Evolutionary conservation across 768 basidiomycete genomes (phyloP).

Genomic region (Leccinum obscurum): DNA sequence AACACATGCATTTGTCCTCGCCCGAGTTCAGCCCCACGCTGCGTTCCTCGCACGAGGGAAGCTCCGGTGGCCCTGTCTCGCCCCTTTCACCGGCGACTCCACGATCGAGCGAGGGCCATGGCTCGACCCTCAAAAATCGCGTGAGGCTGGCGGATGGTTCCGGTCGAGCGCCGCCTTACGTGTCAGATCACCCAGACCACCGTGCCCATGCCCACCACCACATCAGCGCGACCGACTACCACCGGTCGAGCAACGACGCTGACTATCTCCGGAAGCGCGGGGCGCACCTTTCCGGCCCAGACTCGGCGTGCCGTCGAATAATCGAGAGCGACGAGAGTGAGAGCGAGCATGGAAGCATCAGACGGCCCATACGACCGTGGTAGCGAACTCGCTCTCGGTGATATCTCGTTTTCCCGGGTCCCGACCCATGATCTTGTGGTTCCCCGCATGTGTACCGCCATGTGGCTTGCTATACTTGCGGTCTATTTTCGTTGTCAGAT

Average conservation of each 20-base stretch:
- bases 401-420: not conserved
- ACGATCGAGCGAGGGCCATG: conserved; percentile 38
- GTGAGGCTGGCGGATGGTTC: conserved; percentile 12
- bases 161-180: conserved; percentile 7
- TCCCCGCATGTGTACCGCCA: not conserved
- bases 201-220: conserved; percentile 13
- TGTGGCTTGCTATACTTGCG: conserved; percentile 1
- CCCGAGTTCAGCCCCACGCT: conserved; percentile 24
- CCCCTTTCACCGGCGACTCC: conserved; percentile 55
- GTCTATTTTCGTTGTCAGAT: not conserved
- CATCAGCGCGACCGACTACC: conserved; percentile 11
- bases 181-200: conserved; percentile 17
- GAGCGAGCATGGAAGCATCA: conserved; percentile 29
- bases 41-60: conserved; percentile 43
- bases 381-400: conserved; percentile 20
- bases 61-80: conserved; percentile 51
- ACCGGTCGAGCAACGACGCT: conserved; percentile 6
- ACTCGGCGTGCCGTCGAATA: conserved; percentile 29
- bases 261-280: conserved; percentile 11
- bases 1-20: conserved; percentile 14
- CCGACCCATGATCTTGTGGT: not conserved
- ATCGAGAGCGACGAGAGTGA: conserved; percentile 39
- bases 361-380: conserved; percentile 49
- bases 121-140: conserved; percentile 17
- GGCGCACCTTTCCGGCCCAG: conserved; percentile 23